phyloP scores from a whole-genome alignment of 768 basidiomycete genomes.

The Sutorius australiensis region DNA sequence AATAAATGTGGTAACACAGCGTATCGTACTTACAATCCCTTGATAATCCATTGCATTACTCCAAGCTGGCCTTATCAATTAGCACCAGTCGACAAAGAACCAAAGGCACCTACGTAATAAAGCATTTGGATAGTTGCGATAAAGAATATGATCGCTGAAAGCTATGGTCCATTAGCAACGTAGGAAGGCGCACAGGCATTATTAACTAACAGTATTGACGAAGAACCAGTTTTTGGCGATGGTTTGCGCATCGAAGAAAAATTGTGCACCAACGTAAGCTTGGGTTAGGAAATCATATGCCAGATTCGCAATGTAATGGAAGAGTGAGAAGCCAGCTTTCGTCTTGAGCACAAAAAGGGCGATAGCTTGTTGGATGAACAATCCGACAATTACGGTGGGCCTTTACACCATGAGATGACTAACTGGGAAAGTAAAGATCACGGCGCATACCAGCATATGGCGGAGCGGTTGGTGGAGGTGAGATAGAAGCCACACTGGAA shows the following conservation, averaged over 20 bases:
- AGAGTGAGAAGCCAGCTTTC: slow-evolving; percentile 75
- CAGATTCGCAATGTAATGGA: slow-evolving; percentile 77
- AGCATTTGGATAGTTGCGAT: slow-evolving; percentile 90
- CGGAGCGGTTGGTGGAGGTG: slow-evolving; percentile 57
- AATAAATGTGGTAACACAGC: background rate
- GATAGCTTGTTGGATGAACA: slow-evolving; percentile 80
- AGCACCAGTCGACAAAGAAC: background rate
- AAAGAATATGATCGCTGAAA: slow-evolving; percentile 87
- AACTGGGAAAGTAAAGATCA: background rate
- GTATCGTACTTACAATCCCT: slow-evolving; percentile 58
- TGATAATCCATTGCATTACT: slow-evolving; percentile 92
- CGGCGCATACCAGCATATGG: slow-evolving; percentile 63
- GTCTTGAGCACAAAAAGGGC: slow-evolving; percentile 90
- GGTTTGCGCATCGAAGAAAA: slow-evolving; percentile 76
- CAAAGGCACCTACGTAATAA: slow-evolving; percentile 52
- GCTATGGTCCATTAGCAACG: slow-evolving; percentile 35
- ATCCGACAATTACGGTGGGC: slow-evolving; percentile 85
- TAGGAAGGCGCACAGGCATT: slow-evolving; percentile 6
- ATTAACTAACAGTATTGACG: slow-evolving; percentile 59
- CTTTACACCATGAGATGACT: slow-evolving; percentile 31
- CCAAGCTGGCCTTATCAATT: slow-evolving; percentile 44
- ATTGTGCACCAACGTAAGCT: slow-evolving; percentile 64
- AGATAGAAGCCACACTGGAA: slow-evolving; percentile 77
- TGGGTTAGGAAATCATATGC: slow-evolving; percentile 77
- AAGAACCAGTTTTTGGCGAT: slow-evolving; percentile 79